Evolutionary conservation across 1,284 basidiomycete species (phyloP), one percentile per base, ranked within the genome.

Genomic region (Apiotrichum domesticum): DNA sequence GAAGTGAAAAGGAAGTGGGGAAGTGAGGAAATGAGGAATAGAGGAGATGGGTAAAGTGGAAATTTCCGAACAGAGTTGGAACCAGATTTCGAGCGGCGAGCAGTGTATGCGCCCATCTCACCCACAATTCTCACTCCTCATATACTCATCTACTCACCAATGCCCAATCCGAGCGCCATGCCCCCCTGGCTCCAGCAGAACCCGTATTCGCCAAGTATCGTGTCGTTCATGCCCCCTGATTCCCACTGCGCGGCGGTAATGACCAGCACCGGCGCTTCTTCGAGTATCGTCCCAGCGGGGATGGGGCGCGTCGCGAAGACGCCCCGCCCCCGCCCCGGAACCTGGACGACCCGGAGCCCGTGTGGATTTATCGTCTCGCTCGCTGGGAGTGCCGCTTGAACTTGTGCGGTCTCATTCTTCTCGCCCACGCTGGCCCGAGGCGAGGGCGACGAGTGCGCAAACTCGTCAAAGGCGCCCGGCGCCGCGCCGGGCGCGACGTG

Each of bases 201-300:
- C 0, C 89, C 86, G 70, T 94, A 94, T 51, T 87, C 85, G 63
- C 93, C 87, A 13, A 95, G 77, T 0, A 87, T 75, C 0, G 88
- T 94, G 64, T 86, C 79, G 55, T 71, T 65, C 63, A 77, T 66
- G 63, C 76, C 81, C 55, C 85, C 87, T 6, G 75, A 66, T 46
- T 83, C 80, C 70, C 92, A 92, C 74, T 92, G 89, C 35, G 83
- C 79, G 48, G 82, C 80, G 1, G 79, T 76, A 65, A 95, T 84
- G 6, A 96, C 78, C 9, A 96, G 79, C n/a, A 92, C 88, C 0
- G 93, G 93, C 57, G 87, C 88, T 61, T 86, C 83, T 72, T 97
- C 93, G 57, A 97, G 72, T 10, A 88, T 57, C 0, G 85, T 87
- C 14, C 84, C 80, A 2, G 82, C 78, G 9, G 83, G 79, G 54